Evolutionary conservation across 495 filamentous ascomycete species (phyloP), one percentile per base, ranked within the genome.

Genomic region (Massariosphaeria phaeospora): DNA sequence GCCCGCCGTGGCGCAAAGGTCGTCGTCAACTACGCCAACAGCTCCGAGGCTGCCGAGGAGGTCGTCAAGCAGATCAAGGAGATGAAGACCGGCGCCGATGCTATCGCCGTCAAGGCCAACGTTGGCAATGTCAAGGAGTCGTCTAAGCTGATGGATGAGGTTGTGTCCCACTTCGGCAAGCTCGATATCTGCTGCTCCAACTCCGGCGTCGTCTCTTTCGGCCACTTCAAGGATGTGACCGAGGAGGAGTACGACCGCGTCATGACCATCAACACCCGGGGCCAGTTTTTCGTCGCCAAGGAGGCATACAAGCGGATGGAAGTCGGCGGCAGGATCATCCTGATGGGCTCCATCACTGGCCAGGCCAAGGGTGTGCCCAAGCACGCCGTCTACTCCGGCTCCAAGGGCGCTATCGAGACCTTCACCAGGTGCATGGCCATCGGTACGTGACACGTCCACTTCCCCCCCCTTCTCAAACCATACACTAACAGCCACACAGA

Each of bases 271-370:
- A 84, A 84, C 69, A 76, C 79, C 8, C 80, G 79, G 34, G 77
- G 75, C 26, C 78, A 80, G 64, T 79, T 78, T 64, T 77, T 81
- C 73, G 83, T 88, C 40, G 83, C 81, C 47, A 79, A 83, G 66
- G 76, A 84, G 70, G 84, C 78, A 6, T 82, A 81, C 67, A 78
- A 77, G 69, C 73, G 84, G 67, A 72, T 82, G 65, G 69, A 71
- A 55, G 72, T 79, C 35, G 80, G 79, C 36, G 82, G 81, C 45
- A 75, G 81, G 61, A 75, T 84, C 64, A 78, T 84, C 57, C 67
- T 84, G 8, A 84, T 77, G 71, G 79, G 78, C 18, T 80, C 76
- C 67, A 84, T 83, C 70, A 83, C 82, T 20, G 80, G 79, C 25
- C 74, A 80, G 71, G 77, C 76, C 56, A 79, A 79, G 68, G 78